phyloP scores from a whole-genome alignment of 345 rosid genomes.

The Murraya paniculata region DNA sequence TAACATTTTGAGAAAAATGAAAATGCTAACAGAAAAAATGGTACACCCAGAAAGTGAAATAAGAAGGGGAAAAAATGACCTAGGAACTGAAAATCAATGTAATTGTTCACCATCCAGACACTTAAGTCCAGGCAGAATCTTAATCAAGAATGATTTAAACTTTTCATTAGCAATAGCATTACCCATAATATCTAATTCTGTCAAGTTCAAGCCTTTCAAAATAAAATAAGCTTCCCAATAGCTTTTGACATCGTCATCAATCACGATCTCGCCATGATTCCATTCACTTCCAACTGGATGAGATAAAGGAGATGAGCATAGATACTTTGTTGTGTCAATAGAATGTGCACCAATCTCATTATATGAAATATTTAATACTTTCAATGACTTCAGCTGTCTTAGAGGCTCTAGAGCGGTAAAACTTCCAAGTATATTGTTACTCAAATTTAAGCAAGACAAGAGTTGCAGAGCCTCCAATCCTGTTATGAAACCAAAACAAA shows the following conservation, averaged over 20 bases:
- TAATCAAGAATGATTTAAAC: conserved; percentile 52
- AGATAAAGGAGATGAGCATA: conserved; percentile 72
- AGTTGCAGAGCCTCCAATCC: conserved; percentile 86
- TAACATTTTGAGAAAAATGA: not conserved
- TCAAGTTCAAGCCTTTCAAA: conserved; percentile 57
- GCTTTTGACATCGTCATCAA: conserved; percentile 28
- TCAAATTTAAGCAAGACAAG: conserved; percentile 64
- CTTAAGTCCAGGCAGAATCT: conserved; percentile 59
- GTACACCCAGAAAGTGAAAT: not conserved
- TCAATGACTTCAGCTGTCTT: conserved; percentile 58
- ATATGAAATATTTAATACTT: conserved; percentile 70
- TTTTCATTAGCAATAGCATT: conserved; percentile 55
- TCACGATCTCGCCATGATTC: conserved; percentile 31
- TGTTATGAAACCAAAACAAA: conserved; percentile 22
- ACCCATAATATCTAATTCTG: conserved; percentile 61
- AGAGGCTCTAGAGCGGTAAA: conserved; percentile 75
- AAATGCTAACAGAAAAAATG: not conserved
- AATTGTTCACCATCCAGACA: conserved; percentile 57
- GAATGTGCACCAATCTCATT: conserved; percentile 88
- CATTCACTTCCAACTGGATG: conserved; percentile 49
- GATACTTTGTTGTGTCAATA: conserved; percentile 70
- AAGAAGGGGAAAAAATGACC: not conserved
- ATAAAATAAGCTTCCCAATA: conserved; percentile 71
- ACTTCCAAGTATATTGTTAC: conserved; percentile 62
- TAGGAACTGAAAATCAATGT: conserved; percentile 10